Conservation (phyloP, 2,329 filamentous ascomycete genomes). For the Exserohilum turcica region DNA sequence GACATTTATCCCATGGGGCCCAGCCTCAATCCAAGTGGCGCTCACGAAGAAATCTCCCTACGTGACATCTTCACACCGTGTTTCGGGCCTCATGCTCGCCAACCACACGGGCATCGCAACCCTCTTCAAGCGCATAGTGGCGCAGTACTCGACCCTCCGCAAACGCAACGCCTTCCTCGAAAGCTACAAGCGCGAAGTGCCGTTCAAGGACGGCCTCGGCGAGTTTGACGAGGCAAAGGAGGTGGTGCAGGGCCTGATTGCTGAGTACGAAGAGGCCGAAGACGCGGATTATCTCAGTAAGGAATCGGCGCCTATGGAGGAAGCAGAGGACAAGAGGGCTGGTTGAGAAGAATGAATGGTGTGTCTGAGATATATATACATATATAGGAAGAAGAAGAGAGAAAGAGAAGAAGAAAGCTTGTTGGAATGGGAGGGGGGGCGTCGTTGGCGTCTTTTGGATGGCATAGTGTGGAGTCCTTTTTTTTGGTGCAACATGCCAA, state of each 20-base stretch:
- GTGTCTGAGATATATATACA: too few relatives aligned
- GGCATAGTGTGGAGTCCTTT: too few relatives aligned
- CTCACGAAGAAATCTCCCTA: slow-evolving; percentile 97
- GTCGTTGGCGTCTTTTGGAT: too few relatives aligned
- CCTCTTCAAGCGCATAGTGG: slow-evolving; percentile 91
- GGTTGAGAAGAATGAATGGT: slow-evolving; percentile 21
- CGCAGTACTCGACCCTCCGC: slow-evolving; percentile 89
- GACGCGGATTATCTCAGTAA: slow-evolving; percentile 86
- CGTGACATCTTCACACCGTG: slow-evolving; percentile 88
- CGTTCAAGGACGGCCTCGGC: slow-evolving; percentile 86
- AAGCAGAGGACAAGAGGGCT: slow-evolving; percentile 41
- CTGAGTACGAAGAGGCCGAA: slow-evolving; percentile 95
- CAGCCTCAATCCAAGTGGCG: slow-evolving; percentile 95
- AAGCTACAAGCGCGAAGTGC: slow-evolving; percentile 91
- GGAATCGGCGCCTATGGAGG: slow-evolving; percentile 55
- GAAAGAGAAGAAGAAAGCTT: too few relatives aligned
- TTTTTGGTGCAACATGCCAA: too few relatives aligned
- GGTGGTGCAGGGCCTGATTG: slow-evolving; percentile 87
- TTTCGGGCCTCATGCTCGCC: slow-evolving; percentile 95
- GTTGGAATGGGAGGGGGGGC: too few relatives aligned
- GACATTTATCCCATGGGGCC: slow-evolving; percentile 98
- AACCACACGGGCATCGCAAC: slow-evolving; percentile 98
- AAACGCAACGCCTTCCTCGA: slow-evolving; percentile 98
- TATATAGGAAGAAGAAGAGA: too few relatives aligned
- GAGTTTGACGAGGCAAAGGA: slow-evolving; percentile 96